Percentiles rank a stretch among this genome's conserved stretches.
These are phyloP conservation scores for Blastobotrys mokoenaii DNA, from an alignment of 805 yeast species.

Conservation along the genomic window DNA sequence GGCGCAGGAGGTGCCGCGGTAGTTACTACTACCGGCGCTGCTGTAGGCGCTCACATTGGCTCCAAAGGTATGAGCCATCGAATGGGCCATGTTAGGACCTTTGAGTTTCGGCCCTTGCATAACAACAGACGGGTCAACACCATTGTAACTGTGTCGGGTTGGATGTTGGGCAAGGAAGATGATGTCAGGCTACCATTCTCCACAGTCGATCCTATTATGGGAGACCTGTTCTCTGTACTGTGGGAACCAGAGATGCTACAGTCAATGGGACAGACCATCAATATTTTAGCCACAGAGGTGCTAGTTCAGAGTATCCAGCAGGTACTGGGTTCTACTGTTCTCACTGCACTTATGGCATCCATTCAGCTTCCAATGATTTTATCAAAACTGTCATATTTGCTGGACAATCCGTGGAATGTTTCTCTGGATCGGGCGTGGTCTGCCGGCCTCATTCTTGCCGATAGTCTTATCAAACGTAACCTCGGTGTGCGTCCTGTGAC, in stretches of 20 bases:
- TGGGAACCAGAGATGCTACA: slow-evolving; percentile 99
- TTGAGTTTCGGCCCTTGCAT: slow-evolving; percentile 88
- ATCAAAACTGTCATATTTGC: slow-evolving; percentile 76
- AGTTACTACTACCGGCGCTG: slow-evolving; percentile 85
- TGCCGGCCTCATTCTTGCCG: slow-evolving; percentile 87
- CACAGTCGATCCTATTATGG: slow-evolving; percentile 96
- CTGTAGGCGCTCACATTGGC: slow-evolving; percentile 87
- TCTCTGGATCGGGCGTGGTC: slow-evolving; percentile 96
- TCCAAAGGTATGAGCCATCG: slow-evolving; percentile 75
- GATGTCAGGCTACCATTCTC: slow-evolving; percentile 95
- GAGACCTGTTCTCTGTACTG: slow-evolving; percentile 80
- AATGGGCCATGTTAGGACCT: slow-evolving; percentile 86
- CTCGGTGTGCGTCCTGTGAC: slow-evolving; percentile 90
- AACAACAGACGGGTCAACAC: slow-evolving; percentile 82
- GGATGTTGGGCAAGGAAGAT: slow-evolving; percentile 95
- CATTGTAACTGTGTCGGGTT: slow-evolving; percentile 86
- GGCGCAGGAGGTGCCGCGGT: slow-evolving; percentile 96
- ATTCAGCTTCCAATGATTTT: slow-evolving; percentile 87
- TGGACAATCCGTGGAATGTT: slow-evolving; percentile 98
- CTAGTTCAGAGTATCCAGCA: slow-evolving; percentile 91
- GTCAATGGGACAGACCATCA: slow-evolving; percentile 93
- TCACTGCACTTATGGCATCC: slow-evolving; percentile 87
- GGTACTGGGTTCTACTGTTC: slow-evolving; percentile 81
- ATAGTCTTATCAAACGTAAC: slow-evolving; percentile 77
- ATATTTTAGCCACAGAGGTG: slow-evolving; percentile 88